Percentiles rank a stretch among this genome's conserved stretches.
Conservation (phyloP, 2,329 filamentous ascomycete species). For the Colletotrichum agaves region DNA sequence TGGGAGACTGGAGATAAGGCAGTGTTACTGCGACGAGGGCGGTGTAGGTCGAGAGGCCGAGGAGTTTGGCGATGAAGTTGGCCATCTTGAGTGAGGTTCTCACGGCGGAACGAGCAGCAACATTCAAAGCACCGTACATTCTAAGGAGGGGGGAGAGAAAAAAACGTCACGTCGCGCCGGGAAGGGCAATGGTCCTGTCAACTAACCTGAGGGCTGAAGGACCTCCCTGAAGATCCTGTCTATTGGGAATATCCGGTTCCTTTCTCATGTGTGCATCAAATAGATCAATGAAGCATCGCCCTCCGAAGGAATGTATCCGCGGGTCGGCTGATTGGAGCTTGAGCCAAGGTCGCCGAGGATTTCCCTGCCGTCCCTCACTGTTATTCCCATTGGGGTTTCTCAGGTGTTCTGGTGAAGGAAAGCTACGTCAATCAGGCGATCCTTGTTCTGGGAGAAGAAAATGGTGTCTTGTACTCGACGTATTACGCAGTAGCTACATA, state of each 20-base stretch:
- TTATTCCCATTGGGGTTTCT: neutral
- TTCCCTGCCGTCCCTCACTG: neutral
- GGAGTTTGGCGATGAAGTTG: conserved; percentile 14
- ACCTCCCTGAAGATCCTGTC: too few relatives aligned
- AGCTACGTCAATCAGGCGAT: neutral
- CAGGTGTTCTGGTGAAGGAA: neutral
- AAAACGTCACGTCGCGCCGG: neutral
- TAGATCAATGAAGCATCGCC: conserved; percentile 36
- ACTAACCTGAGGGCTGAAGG: neutral
- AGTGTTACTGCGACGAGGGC: conserved; percentile 30
- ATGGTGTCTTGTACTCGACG: neutral
- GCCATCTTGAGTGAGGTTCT: conserved; percentile 2
- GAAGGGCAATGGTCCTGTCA: neutral
- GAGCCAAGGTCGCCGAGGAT: conserved; percentile 16
- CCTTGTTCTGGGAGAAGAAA: neutral
- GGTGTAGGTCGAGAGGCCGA: conserved; percentile 29
- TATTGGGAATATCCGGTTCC: neutral
- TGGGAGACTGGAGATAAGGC: conserved; percentile 15
- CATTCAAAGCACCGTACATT: neutral
- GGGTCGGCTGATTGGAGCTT: neutral
- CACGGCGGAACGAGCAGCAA: neutral
- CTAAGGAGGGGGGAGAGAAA: too few relatives aligned
- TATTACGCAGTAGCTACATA: neutral
- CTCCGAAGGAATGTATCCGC: conserved; percentile 29
- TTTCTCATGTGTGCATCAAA: conserved; percentile 9